These are phyloP conservation scores for Tympanopsis confertula DNA, from an alignment of 2,329 filamentous ascomycete genomes.

Conservation along the genomic window DNA sequence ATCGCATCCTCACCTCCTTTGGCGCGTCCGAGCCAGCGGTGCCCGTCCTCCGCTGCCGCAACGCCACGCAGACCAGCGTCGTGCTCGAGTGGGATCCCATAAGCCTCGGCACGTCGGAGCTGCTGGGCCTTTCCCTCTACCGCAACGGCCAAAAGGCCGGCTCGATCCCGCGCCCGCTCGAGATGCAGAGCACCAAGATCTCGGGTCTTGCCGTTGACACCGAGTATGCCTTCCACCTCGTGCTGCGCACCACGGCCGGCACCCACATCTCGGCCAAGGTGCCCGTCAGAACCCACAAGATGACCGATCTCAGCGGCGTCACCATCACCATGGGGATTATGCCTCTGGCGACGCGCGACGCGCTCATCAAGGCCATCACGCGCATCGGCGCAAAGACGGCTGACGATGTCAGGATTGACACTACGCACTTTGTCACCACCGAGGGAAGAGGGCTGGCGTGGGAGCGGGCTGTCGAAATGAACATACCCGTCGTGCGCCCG, in stretches of 20 bases:
- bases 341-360: conserved; percentile 61
- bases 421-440: conserved; percentile 94
- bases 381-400: conserved; percentile 86
- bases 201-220: conserved; percentile 88
- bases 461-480: conserved; percentile 96
- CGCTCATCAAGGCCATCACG: conserved; percentile 64
- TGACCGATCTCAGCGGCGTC: conserved; percentile 93
- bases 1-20: conserved; percentile 76
- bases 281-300: conserved; percentile 85
- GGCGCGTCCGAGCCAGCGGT: conserved; percentile 66
- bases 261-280: conserved; percentile 77
- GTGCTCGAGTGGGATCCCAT: conserved; percentile 98
- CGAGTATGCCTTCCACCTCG: conserved; percentile 88
- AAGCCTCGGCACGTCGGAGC: conserved; percentile 78
- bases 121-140: conserved; percentile 81
- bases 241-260: conserved; percentile 81
- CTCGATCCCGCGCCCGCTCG: conserved; percentile 75
- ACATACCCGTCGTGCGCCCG: conserved; percentile 89
- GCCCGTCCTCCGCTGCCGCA: conserved; percentile 79
- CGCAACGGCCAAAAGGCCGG: conserved; percentile 95
- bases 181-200: conserved; percentile 93
- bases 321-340: conserved; percentile 86
- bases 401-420: conserved; percentile 86
- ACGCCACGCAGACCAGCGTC: conserved; percentile 92
- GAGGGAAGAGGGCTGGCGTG: conserved; percentile 80